phyloP scores from a whole-genome alignment of 2,329 filamentous ascomycete species.

The Monosporascus sp. region DNA sequence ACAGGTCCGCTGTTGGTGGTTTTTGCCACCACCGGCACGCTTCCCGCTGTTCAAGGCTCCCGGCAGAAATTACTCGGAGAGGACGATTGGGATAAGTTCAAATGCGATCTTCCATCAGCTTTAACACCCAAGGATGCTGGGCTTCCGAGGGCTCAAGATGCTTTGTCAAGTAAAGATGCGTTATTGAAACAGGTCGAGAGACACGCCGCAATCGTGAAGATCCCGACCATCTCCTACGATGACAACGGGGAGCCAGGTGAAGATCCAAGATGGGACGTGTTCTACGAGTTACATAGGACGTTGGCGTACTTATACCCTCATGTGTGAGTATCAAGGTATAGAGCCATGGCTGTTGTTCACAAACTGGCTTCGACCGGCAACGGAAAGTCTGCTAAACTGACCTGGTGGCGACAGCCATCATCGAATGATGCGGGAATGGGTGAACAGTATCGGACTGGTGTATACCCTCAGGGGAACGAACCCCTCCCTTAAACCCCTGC shows the following conservation, averaged over 20 bases:
- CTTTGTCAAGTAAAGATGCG: slow-evolving; percentile 23
- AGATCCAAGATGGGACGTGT: slow-evolving; percentile 51
- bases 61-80: slow-evolving; percentile 13
- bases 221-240: slow-evolving; percentile 52
- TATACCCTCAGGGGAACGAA: slow-evolving; percentile 55
- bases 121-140: slow-evolving; percentile 25
- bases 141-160: slow-evolving; percentile 22
- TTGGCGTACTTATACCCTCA: slow-evolving; percentile 45
- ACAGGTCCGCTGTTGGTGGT: slow-evolving; percentile 11
- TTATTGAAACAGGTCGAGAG: slow-evolving; percentile 32
- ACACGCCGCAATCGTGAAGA: slow-evolving; percentile 42
- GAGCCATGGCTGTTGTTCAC: no score
- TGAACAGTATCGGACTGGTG: slow-evolving; percentile 59
- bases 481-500: slow-evolving; percentile 44
- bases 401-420: slow-evolving; percentile 27
- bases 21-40: slow-evolving; percentile 7
- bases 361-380: not conserved
- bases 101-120: slow-evolving; percentile 24
- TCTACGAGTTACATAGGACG: slow-evolving; percentile 44
- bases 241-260: slow-evolving; percentile 49
- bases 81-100: slow-evolving; percentile 10
- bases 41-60: slow-evolving; percentile 7
- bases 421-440: slow-evolving; percentile 43
- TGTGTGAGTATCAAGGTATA: slow-evolving; percentile 30
- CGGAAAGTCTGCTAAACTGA: not conserved